These are phyloP conservation scores for Mycena olivaceomarginata DNA, from an alignment of 768 basidiomycete genomes.

Conservation along the genomic window DNA sequence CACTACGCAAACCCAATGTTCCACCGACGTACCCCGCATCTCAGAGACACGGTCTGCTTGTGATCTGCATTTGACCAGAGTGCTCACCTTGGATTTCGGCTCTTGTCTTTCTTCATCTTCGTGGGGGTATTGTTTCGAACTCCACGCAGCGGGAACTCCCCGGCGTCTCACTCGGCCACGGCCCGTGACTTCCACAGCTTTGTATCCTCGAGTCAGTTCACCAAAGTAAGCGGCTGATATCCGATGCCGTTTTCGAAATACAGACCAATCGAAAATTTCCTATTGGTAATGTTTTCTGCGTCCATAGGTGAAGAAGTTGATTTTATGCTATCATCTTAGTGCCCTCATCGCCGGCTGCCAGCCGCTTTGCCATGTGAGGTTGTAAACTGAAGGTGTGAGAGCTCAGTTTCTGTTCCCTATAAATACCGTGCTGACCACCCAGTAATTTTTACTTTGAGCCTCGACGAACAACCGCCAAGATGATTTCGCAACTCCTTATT, in stretches of 20 bases:
- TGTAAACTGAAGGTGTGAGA: not conserved
- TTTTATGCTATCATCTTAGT: not conserved
- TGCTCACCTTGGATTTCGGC: too few species aligned
- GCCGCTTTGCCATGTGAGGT: slow-evolving; percentile 1
- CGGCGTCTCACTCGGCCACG: too few species aligned
- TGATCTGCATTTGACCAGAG: too few species aligned
- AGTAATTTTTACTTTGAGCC: not conserved
- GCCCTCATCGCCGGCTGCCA: not conserved
- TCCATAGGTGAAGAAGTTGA: not conserved
- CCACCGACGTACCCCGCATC: too few species aligned
- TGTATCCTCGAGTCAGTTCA: not conserved
- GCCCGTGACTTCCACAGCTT: too few species aligned
- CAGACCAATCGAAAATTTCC: not conserved
- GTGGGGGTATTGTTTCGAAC: too few species aligned
- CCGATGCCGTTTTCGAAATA: not conserved
- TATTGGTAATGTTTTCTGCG: not conserved
- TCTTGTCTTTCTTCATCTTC: too few species aligned
- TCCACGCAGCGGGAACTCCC: too few species aligned
- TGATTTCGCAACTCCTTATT: slow-evolving; percentile 26
- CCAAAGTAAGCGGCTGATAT: not conserved
- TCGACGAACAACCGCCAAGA: not conserved
- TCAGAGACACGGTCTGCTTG: too few species aligned
- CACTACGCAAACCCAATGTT: too few species aligned
- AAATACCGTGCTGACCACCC: not conserved
- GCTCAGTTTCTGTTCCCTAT: not conserved